Evolutionary conservation across 2,329 filamentous ascomycete species (phyloP), one percentile per base, ranked within the genome.

Genomic region (Xylaria multiplex): DNA sequence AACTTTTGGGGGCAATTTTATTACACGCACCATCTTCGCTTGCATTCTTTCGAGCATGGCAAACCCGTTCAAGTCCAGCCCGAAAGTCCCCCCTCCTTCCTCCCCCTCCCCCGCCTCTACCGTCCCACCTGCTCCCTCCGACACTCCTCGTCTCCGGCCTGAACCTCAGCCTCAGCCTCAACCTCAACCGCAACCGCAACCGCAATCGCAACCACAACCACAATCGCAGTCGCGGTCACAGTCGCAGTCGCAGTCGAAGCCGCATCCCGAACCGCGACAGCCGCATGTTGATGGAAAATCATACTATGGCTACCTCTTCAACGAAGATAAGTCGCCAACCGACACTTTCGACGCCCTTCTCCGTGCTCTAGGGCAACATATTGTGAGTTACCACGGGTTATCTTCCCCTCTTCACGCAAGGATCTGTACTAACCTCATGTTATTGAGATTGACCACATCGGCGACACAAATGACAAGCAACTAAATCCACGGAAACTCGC

Each of bases 401-500:
- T 27, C 16, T 43, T 22, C 52, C 11, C 50, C 46, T 49, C 35
- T 46, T 19, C 40, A 6, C 46, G 16, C 52, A 59, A 57, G 40
- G n/a, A 32, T 42, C 42, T n/a, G 24, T 55, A 43, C 62, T 65
- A 40, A 67, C 59, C 16, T 30, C 49, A 48, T 1, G 42, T 66
- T 68, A 80, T 56, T 43, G 67, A 91, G 89, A 82, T 83, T 55
- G 77, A 81, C 53, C 80, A 88, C 56, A 80, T 91, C 66, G 88
- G 88, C 63, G 87, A 90, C 76, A 84, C 80, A 71, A 81, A 81
- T 32, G 81, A 84, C 24, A 79, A 78, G 46, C 77, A 81, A 56
- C 78, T 91, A 43, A 91, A 86, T 6, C 90, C 91, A 0, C 80
- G 84, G 59, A 93, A 93, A 75, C 81, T 95, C 48, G 90, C 91